Evolutionary conservation across 225 moss, liverwort and hornwort species (phyloP).

Genomic region (Lunularia cruciata): DNA sequence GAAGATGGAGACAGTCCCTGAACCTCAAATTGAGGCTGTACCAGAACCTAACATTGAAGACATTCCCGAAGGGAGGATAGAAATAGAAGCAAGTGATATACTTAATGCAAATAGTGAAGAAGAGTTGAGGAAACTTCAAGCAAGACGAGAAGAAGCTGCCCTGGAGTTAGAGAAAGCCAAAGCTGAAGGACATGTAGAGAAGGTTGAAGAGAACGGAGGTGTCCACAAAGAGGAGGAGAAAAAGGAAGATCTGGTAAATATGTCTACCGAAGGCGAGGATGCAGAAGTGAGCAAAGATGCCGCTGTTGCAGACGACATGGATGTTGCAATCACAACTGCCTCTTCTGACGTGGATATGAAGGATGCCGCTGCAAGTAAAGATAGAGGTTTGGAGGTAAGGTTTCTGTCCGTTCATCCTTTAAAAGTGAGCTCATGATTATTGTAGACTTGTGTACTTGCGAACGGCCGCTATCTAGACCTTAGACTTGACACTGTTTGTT

Average conservation of each 20-base stretch:
- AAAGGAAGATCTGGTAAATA: constrained; percentile 7
- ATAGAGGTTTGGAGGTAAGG: constrained; percentile 57
- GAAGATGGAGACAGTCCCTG: constrained; percentile 2
- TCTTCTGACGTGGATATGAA: constrained; percentile 71
- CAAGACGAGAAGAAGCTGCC: constrained; percentile 24
- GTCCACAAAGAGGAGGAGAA: constrained; percentile 29
- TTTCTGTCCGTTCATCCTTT: not conserved
- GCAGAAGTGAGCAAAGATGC: constrained; percentile 42
- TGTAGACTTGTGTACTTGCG: constrained; percentile 1
- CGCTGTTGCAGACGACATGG: constrained; percentile 45
- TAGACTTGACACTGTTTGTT: not conserved
- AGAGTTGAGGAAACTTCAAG: constrained; percentile 31
- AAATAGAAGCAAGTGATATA: constrained; percentile 41
- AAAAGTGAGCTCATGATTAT: not conserved
- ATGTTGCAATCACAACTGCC: constrained; percentile 49
- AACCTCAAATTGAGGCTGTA: constrained; percentile 6
- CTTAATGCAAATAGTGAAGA: constrained; percentile 45
- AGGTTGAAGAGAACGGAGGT: constrained; percentile 33
- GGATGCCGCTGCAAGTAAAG: constrained; percentile 57
- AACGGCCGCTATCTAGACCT: no score
- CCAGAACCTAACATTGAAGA: constrained; percentile 15
- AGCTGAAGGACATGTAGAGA: constrained; percentile 20
- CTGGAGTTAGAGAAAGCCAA: constrained; percentile 29
- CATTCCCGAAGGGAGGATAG: constrained; percentile 36
- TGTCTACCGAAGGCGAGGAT: constrained; percentile 25